Conservation (phyloP, 495 filamentous ascomycete genomes). For the Hypoxylon intermedium region DNA sequence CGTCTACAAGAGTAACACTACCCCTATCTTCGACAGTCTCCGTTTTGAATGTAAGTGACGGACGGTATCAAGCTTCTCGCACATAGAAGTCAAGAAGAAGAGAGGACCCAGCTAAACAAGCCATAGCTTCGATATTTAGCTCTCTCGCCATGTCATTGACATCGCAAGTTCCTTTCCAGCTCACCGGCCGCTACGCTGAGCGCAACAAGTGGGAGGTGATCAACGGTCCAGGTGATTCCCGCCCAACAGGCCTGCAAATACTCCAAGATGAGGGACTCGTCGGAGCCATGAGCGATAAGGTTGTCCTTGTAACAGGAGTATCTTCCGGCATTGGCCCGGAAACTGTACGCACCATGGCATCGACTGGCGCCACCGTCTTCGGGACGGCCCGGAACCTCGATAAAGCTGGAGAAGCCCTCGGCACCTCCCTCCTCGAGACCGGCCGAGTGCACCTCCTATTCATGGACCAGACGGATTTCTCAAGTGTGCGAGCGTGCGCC, state of each 20-base stretch:
- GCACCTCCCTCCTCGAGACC: conserved; percentile 32
- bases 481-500: conserved; percentile 52
- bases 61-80: not conserved
- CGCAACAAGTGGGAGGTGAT: conserved; percentile 33
- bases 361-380: conserved; percentile 57
- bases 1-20: too few species aligned
- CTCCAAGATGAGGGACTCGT: conserved; percentile 53
- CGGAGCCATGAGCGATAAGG: conserved; percentile 52
- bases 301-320: conserved; percentile 60
- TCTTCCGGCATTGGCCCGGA: conserved; percentile 61
- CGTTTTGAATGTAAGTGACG: not conserved
- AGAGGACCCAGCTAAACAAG: not conserved
- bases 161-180: conserved; percentile 22
- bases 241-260: conserved; percentile 56
- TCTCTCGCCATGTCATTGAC: conserved; percentile 15
- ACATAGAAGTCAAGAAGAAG: not conserved
- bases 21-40: too few species aligned
- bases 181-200: conserved; percentile 26
- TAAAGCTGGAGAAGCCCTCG: conserved; percentile 43
- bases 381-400: conserved; percentile 50
- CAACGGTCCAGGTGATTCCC: conserved; percentile 55
- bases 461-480: conserved; percentile 52
- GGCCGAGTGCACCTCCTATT: conserved; percentile 47
- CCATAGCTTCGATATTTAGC: not conserved
- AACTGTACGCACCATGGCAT: conserved; percentile 56